Evolutionary conservation across 1,139 yeast genomes (phyloP).

Genomic region (Pichia sp.): DNA sequence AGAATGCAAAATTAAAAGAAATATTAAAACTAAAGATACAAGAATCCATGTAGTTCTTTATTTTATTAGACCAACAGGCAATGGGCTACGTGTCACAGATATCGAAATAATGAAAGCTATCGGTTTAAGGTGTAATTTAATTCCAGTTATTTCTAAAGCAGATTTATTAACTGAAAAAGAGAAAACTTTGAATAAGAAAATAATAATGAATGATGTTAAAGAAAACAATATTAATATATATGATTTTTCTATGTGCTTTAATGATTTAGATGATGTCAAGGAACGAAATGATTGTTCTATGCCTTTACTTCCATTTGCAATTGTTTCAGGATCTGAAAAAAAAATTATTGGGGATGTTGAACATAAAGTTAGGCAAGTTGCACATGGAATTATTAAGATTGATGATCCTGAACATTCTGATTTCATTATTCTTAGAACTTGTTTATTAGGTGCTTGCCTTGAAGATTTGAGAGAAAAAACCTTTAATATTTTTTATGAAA

Average conservation of each 20-base stretch:
- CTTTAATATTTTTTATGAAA: conserved; percentile 77
- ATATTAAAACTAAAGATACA: conserved; percentile 48
- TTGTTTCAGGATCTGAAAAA: conserved; percentile 78
- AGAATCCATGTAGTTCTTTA: conserved; percentile 89
- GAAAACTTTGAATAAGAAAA: conserved; percentile 58
- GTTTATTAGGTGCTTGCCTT: conserved; percentile 85
- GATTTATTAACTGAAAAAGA: conserved; percentile 84
- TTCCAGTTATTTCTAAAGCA: conserved; percentile 89
- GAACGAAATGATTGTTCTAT: conserved; percentile 19
- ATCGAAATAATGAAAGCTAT: conserved; percentile 73
- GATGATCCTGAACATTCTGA: conserved; percentile 93
- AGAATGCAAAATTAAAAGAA: conserved; percentile 40
- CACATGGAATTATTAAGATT: conserved; percentile 84
- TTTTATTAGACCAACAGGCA: conserved; percentile 83
- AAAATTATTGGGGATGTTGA: conserved; percentile 61
- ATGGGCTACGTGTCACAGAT: conserved; percentile 75
- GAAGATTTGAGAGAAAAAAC: conserved; percentile 95
- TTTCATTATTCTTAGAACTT: conserved; percentile 82
- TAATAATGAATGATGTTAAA: conserved; percentile 67
- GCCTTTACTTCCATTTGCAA: conserved; percentile 76
- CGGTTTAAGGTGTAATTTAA: conserved; percentile 82
- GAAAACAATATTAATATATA: conserved; percentile 74
- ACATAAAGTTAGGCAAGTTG: conserved; percentile 54
- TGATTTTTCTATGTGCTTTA: conserved; percentile 48
- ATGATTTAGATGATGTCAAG: conserved; percentile 34